A percentile compares a stretch with the other conserved stretches of the same genome.
phyloP scores from a whole-genome alignment of 1,284 basidiomycete genomes.

The Ceratobasidium sp. region DNA sequence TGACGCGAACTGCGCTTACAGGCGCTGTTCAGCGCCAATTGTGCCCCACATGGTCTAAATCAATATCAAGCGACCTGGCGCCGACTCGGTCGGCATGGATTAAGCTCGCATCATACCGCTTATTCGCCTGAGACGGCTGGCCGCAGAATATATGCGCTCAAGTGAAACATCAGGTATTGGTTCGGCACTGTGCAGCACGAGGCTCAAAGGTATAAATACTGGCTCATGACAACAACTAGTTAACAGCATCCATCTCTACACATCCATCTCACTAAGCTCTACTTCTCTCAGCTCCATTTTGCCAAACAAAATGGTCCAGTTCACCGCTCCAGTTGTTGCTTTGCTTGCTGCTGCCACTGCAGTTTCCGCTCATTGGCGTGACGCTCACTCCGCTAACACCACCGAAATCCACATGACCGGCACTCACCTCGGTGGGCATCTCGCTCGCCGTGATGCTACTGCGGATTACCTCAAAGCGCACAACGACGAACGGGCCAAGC shows the following conservation, averaged over 20 bases:
- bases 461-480: constrained; percentile 56
- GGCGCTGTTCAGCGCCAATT: background rate
- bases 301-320: constrained; percentile 1
- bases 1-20: background rate
- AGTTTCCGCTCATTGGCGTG: constrained; percentile 24
- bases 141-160: background rate
- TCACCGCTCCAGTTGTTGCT: background rate
- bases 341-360: constrained; percentile 5
- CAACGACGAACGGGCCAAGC: constrained; percentile 59
- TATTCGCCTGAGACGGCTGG: background rate
- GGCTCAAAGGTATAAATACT: background rate
- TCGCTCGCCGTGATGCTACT: background rate
- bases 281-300: background rate
- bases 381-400: background rate
- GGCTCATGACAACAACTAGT: background rate
- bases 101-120: background rate
- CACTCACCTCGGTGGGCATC: constrained; percentile 12
- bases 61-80: background rate
- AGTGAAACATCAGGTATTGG: background rate
- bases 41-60: background rate
- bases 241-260: background rate
- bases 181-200: background rate
- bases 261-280: background rate
- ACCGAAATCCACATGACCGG: constrained; percentile 12
- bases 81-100: background rate